phyloP scores from a whole-genome alignment of 345 rosid genomes.

The Lumnitzera racemosa region DNA sequence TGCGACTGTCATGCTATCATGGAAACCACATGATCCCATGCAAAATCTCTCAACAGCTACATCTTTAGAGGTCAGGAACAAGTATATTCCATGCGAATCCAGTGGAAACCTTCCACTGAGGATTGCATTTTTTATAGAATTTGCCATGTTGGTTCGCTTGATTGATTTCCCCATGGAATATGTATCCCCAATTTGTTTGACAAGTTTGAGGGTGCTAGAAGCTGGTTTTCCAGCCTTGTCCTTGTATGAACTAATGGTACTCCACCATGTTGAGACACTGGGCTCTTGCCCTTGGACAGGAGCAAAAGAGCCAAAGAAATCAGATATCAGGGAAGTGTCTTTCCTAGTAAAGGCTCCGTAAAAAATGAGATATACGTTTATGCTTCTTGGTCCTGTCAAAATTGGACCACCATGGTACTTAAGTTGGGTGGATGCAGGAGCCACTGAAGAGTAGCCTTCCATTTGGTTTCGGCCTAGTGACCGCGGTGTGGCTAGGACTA shows the following conservation, averaged over 20 bases:
- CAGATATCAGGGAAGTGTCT: constrained; percentile 8
- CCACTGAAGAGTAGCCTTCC: background rate
- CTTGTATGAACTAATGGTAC: constrained; percentile 12
- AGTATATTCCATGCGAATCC: constrained; percentile 8
- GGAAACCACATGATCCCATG: constrained; percentile 19
- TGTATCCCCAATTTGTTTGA: constrained; percentile 12
- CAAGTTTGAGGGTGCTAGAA: constrained; percentile 8
- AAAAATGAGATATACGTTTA: constrained; percentile 14
- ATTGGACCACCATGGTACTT: constrained; percentile 21
- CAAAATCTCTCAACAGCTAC: constrained; percentile 18
- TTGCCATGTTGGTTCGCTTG: constrained; percentile 9
- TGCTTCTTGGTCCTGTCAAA: constrained; percentile 9
- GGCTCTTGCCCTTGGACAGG: background rate
- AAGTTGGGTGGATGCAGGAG: background rate
- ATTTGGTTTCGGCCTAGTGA: constrained; percentile 3
- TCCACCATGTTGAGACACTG: constrained; percentile 20
- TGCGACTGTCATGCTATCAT: constrained; percentile 4
- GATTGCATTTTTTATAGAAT: constrained; percentile 10
- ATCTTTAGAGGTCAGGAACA: constrained; percentile 16
- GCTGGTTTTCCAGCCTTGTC: constrained; percentile 12
- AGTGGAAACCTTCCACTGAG: background rate
- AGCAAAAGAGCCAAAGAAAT: constrained; percentile 15
- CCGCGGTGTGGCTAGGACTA: constrained; percentile 2
- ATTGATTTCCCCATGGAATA: constrained; percentile 19
- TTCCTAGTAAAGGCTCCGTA: constrained; percentile 16